Percentiles rank a stretch among this genome's conserved stretches.
phyloP scores from a whole-genome alignment of 345 rosid species.

The Gossypium rotundifolium region DNA sequence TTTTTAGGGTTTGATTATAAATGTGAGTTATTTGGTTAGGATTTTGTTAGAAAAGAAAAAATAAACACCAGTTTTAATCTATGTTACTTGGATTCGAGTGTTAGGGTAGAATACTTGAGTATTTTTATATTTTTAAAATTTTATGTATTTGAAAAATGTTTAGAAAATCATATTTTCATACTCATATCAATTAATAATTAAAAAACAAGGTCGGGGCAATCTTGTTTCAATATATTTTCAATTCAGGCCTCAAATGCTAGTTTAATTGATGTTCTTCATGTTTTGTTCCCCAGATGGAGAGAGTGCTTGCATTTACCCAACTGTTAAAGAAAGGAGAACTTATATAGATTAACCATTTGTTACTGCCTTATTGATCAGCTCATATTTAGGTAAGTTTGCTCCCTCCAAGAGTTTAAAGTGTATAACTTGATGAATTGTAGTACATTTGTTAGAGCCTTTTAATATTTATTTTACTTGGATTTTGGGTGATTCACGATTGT shows the following conservation, averaged over 20 bases:
- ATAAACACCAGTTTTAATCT: not conserved
- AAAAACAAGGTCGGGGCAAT: not conserved
- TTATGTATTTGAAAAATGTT: not conserved
- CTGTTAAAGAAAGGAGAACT: not conserved
- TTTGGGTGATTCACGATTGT: not conserved
- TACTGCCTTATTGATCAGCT: not conserved
- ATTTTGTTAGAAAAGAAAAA: not conserved
- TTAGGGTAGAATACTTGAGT: too few species aligned
- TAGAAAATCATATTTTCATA: not conserved
- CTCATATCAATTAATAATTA: not conserved
- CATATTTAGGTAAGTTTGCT: not conserved
- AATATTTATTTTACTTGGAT: not conserved
- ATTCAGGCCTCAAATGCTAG: not conserved
- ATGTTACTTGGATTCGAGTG: not conserved
- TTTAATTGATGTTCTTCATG: not conserved
- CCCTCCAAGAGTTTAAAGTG: not conserved
- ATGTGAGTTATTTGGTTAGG: not conserved
- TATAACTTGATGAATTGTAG: not conserved
- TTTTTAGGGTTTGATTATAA: conserved; percentile 2
- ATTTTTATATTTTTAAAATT: too few species aligned
- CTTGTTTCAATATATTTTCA: not conserved
- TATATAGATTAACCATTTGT: not conserved
- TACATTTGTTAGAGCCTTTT: not conserved
- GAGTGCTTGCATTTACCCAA: not conserved
- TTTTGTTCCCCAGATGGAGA: not conserved